These are phyloP conservation scores for Phytophthora uliginosa DNA, from an alignment of 352 stramenopile genomes.

Conservation along the genomic window DNA sequence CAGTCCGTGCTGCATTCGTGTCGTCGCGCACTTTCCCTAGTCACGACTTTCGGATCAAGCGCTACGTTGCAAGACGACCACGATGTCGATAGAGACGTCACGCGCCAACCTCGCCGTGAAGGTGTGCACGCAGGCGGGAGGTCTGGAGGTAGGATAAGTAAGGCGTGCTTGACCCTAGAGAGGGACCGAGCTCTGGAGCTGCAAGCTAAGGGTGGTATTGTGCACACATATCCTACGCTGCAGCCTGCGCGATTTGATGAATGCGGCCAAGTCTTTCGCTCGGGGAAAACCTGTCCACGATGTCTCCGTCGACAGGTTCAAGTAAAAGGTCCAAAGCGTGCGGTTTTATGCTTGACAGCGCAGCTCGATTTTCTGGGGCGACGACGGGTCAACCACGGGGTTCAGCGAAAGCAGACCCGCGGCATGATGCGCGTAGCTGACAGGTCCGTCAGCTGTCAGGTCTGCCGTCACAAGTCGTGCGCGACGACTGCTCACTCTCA, in stretches of 20 bases:
- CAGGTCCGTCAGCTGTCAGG: constrained; percentile 13
- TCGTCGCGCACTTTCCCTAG: not conserved
- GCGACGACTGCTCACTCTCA: constrained; percentile 4
- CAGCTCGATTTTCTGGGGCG: constrained; percentile 14
- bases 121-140: not conserved
- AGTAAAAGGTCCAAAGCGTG: constrained; percentile 9
- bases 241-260: constrained; percentile 9
- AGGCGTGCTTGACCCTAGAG: not conserved
- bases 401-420: constrained; percentile 21
- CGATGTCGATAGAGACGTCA: constrained; percentile 3
- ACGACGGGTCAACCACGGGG: constrained; percentile 23
- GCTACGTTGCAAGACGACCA: constrained; percentile 1
- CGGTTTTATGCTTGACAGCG: constrained; percentile 9
- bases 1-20: not conserved
- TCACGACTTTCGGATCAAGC: not conserved
- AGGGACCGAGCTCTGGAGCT: not conserved
- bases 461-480: constrained; percentile 5
- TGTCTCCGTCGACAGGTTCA: constrained; percentile 18
- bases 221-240: not conserved
- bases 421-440: constrained; percentile 5
- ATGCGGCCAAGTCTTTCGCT: not conserved
- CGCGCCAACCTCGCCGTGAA: not conserved
- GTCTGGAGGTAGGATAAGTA: not conserved
- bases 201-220: not conserved
- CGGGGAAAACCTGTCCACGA: constrained; percentile 19